Base-by-base conservation (phyloP, 2,329 filamentous ascomycete species). In the Penicillium oxalicum region DNA sequence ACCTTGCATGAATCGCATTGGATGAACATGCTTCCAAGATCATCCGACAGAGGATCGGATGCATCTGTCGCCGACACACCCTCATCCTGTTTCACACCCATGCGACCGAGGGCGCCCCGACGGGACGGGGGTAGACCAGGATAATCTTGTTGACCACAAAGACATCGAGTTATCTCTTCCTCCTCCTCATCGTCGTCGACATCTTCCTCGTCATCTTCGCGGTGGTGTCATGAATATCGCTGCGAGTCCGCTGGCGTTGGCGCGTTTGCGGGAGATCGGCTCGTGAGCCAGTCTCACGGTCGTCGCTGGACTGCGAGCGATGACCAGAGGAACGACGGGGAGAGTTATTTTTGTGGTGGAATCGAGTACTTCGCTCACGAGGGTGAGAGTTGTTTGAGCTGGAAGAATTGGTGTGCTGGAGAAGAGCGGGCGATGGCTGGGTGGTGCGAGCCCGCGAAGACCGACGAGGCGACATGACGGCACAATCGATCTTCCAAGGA, bases 1-100 rank as follows among this genome's bases (percentile, higher is more conserved):
- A 97, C 93, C 68, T 95, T 94, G 77, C 93, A 98, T 56, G 88
- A 78, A 72, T 97, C 93, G 79, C 93, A 98, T 75, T 97, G 91
- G 58, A 98, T 91, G 71, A 96, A 98, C 71, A 97, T 86, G 45
- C 91, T 91, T 39, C 91, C 93, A 57, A 91, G 79, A 57, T 97
- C 91, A 62, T 95, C 90, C 29, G 84, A 82, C 54, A 88, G 77
- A 55, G 75, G 63, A 52, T 79, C 76, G 51, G 74, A 83, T 74
- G 73, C 83, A 72, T 68, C 77, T 69, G 69, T 78, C 71, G 72
- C 82, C 72, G 66, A 78, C 71, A 60, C 76, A 68, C 61, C 82
- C 76, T 63, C 76, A 50, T 80, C 77, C 50, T 81, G 77, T 59
- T 81, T 82, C 53, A 77, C 64, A 38, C 71, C 74, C 42, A 44